A percentile compares a stretch with the other conserved stretches of the same genome.
Conservation (phyloP, 805 yeast genomes). For the Pichia paraexigua region DNA sequence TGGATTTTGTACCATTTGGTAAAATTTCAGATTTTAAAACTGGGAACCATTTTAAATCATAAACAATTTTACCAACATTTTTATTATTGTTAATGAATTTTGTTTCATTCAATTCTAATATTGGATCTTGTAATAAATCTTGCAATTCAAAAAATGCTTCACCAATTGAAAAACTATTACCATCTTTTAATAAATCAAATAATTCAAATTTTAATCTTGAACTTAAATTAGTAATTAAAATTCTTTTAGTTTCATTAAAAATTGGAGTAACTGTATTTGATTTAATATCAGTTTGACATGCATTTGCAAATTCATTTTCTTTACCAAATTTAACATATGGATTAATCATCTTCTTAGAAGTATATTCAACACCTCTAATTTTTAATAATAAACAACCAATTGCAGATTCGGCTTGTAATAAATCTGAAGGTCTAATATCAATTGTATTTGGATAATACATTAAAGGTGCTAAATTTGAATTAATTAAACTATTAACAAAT, state of each 20-base stretch:
- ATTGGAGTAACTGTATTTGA: slow-evolving; percentile 48
- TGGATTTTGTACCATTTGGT: slow-evolving; percentile 43
- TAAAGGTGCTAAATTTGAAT: slow-evolving; percentile 67
- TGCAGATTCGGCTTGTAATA: slow-evolving; percentile 61
- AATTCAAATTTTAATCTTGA: slow-evolving; percentile 50
- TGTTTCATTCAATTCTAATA: slow-evolving; percentile 35
- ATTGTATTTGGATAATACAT: slow-evolving; percentile 75
- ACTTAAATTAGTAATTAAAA: slow-evolving; percentile 49
- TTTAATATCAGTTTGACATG: slow-evolving; percentile 46
- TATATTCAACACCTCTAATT: slow-evolving; percentile 42
- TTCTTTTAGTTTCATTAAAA: slow-evolving; percentile 58
- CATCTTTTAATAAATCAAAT: slow-evolving; percentile 43
- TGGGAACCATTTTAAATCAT: slow-evolving; percentile 48
- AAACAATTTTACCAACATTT: slow-evolving; percentile 50
- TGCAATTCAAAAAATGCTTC: slow-evolving; percentile 46
- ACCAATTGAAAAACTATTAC: slow-evolving; percentile 46
- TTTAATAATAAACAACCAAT: slow-evolving; percentile 63
- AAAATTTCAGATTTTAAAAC: slow-evolving; percentile 32
- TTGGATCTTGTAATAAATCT: slow-evolving; percentile 51
- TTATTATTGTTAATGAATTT: slow-evolving; percentile 43
- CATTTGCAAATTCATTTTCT: slow-evolving; percentile 28
- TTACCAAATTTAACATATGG: slow-evolving; percentile 35
- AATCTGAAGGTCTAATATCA: slow-evolving; percentile 66
- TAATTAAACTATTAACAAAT: slow-evolving; percentile 62
- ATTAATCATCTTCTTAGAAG: slow-evolving; percentile 39